A percentile compares a stretch with the other conserved stretches of the same genome.
These are phyloP conservation scores for Hemileia vastatrix DNA, from an alignment of 1,284 basidiomycete genomes.

Conservation along the genomic window DNA sequence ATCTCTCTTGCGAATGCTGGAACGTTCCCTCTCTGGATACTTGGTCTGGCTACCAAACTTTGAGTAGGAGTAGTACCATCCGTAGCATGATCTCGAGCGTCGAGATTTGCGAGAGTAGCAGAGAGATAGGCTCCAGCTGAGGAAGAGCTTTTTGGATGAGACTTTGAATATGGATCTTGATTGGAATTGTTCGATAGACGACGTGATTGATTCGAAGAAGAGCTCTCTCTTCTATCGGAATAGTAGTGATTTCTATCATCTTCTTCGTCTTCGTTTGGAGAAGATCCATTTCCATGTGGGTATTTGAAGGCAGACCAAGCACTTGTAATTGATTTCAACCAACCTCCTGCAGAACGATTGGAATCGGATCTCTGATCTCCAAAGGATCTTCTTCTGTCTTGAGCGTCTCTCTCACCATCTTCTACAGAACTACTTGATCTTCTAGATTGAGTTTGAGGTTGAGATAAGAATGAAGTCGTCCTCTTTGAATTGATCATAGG, in stretches of 20 bases:
- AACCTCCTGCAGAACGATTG: not conserved
- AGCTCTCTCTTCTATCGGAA: not conserved
- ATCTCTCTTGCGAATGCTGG: conserved; percentile 35
- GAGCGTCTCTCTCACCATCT: not conserved
- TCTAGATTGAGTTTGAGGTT: not conserved
- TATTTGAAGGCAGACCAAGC: not conserved
- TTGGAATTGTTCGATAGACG: not conserved
- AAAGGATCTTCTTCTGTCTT: not conserved
- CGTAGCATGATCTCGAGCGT: conserved; percentile 29
- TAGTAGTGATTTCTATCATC: not conserved
- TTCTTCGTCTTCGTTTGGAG: not conserved
- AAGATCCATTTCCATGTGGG: not conserved
- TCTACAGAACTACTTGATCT: not conserved
- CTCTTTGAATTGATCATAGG: not conserved
- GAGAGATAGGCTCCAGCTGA: not conserved
- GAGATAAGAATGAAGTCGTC: not conserved
- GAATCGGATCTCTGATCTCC: not conserved
- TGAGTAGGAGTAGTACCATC: conserved; percentile 22
- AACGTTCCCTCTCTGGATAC: conserved; percentile 32
- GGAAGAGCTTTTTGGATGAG: not conserved
- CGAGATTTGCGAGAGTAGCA: conserved; percentile 13
- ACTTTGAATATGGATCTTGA: too few relatives aligned
- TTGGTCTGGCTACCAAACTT: conserved; percentile 29
- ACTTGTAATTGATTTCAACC: not conserved
- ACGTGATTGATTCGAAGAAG: not conserved